Base-by-base conservation (phyloP, 306 rosid genomes). In the Cotoneaster glaucophyllus region DNA sequence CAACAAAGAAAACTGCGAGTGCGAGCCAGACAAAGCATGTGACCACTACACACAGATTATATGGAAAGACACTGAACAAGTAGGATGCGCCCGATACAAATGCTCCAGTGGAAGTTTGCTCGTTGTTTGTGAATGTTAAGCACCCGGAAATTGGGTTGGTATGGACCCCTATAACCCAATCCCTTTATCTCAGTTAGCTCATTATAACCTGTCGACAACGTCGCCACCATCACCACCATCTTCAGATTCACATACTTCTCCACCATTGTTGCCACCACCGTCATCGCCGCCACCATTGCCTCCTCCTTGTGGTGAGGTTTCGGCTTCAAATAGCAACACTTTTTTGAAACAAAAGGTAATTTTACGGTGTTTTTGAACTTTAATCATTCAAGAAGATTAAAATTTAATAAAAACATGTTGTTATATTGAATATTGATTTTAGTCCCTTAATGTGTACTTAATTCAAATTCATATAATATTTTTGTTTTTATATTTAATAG, bases 1-100 rank as follows among this genome's bases (percentile, higher is more conserved):
- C 79, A 17, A 86, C 52, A 52, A 80, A 3, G 13, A 2, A 0
- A 75, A 76, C 0, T 76, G 82, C 26, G 18, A 21, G 21, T 93
- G 97, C 66, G 3, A 4, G 1, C 48, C 69, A 0, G 76, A 77
- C 0, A n/a, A 77, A 10, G 2, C 21, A 22, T 93, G 97, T 3
- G 94, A 85, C 4, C 97, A 93, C 57, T 90, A 86, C 81, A 93
- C 97, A 4, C 97, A 93, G 69, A 8, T 93, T 0, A 85, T 93
- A 28, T 93, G 97, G 97, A 78, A 73, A 19, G 85, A 81, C 57
- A 80, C 91, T 0, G 0, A 5, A 7, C 81, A 83, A 1, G 3
- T 93, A 1, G 97, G 97, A 0, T 93, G 96, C 14, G 81, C 78
- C 0, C 64, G 87, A 12, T 77, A 63, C 1, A 74, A 62, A 29